Conservation (phyloP, 2,329 filamentous ascomycete genomes). For the Didymella lethalis region DNA sequence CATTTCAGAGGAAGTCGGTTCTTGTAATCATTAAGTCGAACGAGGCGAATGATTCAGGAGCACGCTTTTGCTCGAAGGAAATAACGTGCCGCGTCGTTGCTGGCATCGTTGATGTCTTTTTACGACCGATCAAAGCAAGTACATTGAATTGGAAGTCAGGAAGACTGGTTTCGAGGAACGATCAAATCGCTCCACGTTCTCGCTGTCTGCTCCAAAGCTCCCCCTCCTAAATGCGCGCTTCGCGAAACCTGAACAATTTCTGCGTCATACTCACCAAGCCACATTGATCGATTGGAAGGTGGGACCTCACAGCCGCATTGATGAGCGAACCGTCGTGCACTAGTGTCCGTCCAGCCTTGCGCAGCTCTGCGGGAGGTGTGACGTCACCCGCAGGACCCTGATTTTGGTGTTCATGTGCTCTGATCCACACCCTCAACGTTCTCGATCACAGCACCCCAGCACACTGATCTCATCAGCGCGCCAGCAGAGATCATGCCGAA, state of each 20-base stretch:
- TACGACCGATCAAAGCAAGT: background rate
- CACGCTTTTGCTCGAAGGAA: background rate
- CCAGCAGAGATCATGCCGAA: conserved; percentile 11
- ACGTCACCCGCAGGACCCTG: conserved; percentile 22
- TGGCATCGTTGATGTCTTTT: background rate
- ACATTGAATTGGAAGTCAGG: background rate
- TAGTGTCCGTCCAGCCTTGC: conserved; percentile 10
- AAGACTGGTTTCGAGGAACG: background rate
- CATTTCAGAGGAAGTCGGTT: background rate
- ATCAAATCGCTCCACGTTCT: background rate
- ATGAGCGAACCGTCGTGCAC: background rate
- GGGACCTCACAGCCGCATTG: background rate
- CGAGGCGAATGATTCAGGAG: background rate
- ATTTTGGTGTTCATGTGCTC: conserved; percentile 7
- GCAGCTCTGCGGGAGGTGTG: conserved; percentile 26
- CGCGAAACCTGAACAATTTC: background rate
- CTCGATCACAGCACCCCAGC: conserved; percentile 18
- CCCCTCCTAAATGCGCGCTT: background rate
- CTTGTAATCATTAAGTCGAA: background rate
- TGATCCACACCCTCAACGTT: background rate
- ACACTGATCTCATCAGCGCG: conserved; percentile 24
- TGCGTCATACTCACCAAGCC: conserved; percentile 14
- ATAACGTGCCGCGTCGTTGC: no score
- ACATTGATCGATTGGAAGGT: conserved; percentile 4
- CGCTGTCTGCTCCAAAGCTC: background rate